Conservation (phyloP, 805 yeast species). For the Metschnikowia sp. region DNA sequence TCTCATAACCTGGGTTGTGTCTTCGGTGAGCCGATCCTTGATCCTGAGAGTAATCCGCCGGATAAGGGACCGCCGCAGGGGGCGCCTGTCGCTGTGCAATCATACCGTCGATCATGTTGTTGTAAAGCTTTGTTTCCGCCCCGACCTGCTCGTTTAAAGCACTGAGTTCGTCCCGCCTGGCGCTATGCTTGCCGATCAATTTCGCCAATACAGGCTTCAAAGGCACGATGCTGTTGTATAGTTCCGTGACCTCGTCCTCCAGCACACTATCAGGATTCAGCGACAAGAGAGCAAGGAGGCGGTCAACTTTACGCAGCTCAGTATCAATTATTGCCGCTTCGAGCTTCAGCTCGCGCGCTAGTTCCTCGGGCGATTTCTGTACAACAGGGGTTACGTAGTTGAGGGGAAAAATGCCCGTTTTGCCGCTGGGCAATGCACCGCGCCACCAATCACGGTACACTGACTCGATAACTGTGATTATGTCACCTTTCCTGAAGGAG, state of each 20-base stretch:
- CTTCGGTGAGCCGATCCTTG: no score
- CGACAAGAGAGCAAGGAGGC: constrained; percentile 55
- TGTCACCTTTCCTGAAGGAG: constrained; percentile 82
- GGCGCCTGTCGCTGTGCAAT: constrained; percentile 7
- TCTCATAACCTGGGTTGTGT: no score
- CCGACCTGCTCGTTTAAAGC: constrained; percentile 68
- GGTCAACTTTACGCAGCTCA: constrained; percentile 59
- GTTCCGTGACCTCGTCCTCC: constrained; percentile 64
- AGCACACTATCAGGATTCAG: constrained; percentile 35
- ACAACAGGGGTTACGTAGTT: constrained; percentile 83
- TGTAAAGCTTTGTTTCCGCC: constrained; percentile 66
- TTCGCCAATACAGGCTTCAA: constrained; percentile 72
- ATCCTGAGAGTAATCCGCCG: neutral
- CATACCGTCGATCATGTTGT: constrained; percentile 55
- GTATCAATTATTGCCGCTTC: constrained; percentile 55
- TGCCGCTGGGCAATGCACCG: constrained; percentile 74
- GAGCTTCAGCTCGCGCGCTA: constrained; percentile 44
- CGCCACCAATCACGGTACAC: constrained; percentile 96
- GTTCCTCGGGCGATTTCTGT: constrained; percentile 60
- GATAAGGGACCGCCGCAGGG: constrained; percentile 5
- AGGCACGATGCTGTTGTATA: constrained; percentile 70
- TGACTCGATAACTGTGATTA: constrained; percentile 80
- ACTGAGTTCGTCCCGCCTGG: constrained; percentile 72
- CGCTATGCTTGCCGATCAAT: constrained; percentile 72
- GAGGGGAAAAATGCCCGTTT: constrained; percentile 84